Evolutionary conservation across 208 protist genomes (phyloP).

Genomic region (Acanthamoeba rhysodes): DNA sequence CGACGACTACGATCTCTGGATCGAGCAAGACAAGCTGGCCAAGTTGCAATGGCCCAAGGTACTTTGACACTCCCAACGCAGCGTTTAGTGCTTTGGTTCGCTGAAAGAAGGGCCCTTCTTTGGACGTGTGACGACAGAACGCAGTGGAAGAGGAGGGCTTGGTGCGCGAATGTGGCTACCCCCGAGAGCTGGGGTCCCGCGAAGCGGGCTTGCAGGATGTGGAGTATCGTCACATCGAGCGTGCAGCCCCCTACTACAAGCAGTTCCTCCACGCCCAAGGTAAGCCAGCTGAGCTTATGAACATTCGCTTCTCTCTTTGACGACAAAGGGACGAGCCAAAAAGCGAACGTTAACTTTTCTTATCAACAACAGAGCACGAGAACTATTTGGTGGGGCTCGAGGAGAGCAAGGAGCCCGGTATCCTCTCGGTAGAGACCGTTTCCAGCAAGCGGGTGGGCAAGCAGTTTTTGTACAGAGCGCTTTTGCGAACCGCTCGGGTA

Average conservation of each 20-base stretch:
- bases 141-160: background rate
- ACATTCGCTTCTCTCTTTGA: background rate
- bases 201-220: background rate
- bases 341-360: background rate
- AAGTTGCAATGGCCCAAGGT: slow-evolving; percentile 28
- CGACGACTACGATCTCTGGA: slow-evolving; percentile 39
- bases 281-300: background rate
- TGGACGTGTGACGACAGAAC: background rate
- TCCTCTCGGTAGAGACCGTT: background rate
- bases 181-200: slow-evolving; percentile 16
- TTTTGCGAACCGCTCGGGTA: slow-evolving; percentile 7
- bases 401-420: slow-evolving; percentile 4
- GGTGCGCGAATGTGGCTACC: slow-evolving; percentile 9
- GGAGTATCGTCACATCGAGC: slow-evolving; percentile 15
- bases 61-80: no score
- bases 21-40: background rate
- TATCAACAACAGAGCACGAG: background rate
- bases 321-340: background rate
- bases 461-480: slow-evolving; percentile 10
- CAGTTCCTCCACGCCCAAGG: background rate
- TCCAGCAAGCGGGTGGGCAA: slow-evolving; percentile 10
- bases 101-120: background rate
- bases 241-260: slow-evolving; percentile 1
- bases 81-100: no score
- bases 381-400: slow-evolving; percentile 20